Conservation (phyloP, 78 protist species). For the slime mould (Dictyostelium discoideum) region DNA sequence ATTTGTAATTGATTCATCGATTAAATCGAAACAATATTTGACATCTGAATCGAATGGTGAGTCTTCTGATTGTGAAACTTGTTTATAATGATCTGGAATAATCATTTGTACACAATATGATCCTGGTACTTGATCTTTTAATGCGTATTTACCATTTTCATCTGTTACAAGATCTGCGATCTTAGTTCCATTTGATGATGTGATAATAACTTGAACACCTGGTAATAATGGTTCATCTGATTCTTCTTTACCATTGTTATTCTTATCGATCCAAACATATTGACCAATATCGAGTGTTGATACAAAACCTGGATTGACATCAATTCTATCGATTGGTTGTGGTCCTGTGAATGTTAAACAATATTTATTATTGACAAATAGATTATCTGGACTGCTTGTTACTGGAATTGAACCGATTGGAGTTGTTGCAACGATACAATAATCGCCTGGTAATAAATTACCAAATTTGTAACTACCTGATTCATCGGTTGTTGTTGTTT, state of each 20-base stretch:
- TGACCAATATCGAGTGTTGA: neutral
- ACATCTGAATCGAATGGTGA: neutral
- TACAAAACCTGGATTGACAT: constrained; percentile 14
- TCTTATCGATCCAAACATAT: constrained; percentile 11
- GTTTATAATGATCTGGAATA: constrained; percentile 12
- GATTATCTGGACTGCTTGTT: neutral
- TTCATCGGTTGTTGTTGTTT: neutral
- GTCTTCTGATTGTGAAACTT: neutral
- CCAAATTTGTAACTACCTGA: constrained; percentile 19
- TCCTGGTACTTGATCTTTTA: constrained; percentile 32
- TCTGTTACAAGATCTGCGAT: neutral
- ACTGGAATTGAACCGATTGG: neutral
- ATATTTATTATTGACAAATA: neutral
- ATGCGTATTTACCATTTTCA: neutral
- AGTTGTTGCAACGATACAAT: neutral
- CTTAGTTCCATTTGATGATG: neutral
- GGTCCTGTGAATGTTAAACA: neutral
- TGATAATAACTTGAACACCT: neutral
- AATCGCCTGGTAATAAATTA: constrained; percentile 6
- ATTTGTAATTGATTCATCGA: neutral
- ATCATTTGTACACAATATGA: neutral
- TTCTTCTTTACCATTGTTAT: constrained; percentile 14
- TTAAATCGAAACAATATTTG: neutral
- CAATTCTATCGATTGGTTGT: neutral
- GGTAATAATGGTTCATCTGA: neutral